These are phyloP conservation scores for Epicoccum nigrum DNA, from an alignment of 2,329 filamentous ascomycete genomes.

Conservation along the genomic window DNA sequence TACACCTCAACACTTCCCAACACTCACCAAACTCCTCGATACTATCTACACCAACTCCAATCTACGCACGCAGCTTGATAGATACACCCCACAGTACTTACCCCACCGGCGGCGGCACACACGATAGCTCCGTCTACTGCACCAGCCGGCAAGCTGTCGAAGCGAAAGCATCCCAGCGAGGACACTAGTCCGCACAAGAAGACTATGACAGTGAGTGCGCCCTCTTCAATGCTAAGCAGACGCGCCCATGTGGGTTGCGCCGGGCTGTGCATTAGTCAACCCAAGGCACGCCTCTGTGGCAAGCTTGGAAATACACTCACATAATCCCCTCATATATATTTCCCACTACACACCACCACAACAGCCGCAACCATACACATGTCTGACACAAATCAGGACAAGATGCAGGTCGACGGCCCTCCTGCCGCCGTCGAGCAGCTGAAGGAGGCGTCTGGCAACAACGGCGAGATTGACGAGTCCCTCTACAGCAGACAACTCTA, in stretches of 20 bases:
- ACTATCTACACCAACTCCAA: not conserved
- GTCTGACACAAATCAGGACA: conserved; percentile 52
- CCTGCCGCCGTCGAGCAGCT: conserved; percentile 64
- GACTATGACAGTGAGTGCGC: conserved; percentile 48
- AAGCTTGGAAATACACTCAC: conserved; percentile 1
- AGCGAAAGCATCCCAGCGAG: conserved; percentile 48
- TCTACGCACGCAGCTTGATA: conserved; percentile 8
- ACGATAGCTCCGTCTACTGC: conserved; percentile 32
- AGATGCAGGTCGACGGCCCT: conserved; percentile 68
- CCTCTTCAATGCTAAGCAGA: conserved; percentile 3
- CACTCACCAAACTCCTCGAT: not conserved
- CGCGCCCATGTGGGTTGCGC: conserved; percentile 15
- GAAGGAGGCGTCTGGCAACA: conserved; percentile 53
- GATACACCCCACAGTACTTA: conserved; percentile 23
- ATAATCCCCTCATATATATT: not conserved
- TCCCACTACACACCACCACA: not conserved
- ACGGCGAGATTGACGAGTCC: conserved; percentile 71
- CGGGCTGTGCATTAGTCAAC: conserved; percentile 39
- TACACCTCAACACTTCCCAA: conserved; percentile 6
- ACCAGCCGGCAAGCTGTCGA: conserved; percentile 51
- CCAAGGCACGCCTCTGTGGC: conserved; percentile 13
- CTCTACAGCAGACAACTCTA: conserved; percentile 73
- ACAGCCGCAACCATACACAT: not conserved
- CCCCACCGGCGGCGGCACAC: conserved; percentile 23
- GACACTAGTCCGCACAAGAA: conserved; percentile 50